Base-by-base conservation (phyloP, 192 early-diverging fungal species). In the Bifiguratus adelaidae region DNA sequence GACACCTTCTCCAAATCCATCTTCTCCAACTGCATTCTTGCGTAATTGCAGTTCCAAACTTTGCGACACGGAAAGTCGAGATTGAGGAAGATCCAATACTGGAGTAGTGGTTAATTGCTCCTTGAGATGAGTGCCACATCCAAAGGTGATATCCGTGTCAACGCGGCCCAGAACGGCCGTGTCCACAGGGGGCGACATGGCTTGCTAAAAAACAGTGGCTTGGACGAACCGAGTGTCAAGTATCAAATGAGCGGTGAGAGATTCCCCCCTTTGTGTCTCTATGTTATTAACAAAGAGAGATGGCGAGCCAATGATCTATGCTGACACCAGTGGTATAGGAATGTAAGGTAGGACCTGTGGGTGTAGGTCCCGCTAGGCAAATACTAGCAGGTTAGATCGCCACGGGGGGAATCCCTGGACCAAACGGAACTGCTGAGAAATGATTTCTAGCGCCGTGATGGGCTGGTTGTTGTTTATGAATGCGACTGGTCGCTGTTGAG, bases 371-470 rank as follows among this genome's bases (percentile, higher is more conserved):
- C n/a, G n/a, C n/a, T n/a, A n/a, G n/a, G n/a, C n/a, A n/a, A n/a
- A n/a, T n/a, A n/a, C 44, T 29, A 52, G 41, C 19, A 7, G 26
- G 41, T 30, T 24, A 26, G 51, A 22, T 41, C 33, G 53, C 54
- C 54, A 56, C 30, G 54, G 54, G 33, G 54, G 46, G 27, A 47
- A 56, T 8, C 61, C 55, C 61, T 49, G 61, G 57, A 63, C 56
- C 46, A 63, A 50, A 63, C 47, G 41, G 51, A 55, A 63, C 55
- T 52, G 41, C 36, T 49, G 40, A 50, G 56, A 56, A 52, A 48
- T 58, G 55, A 50, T 63, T 49, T 55, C 50, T 63, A 63, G 55
- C 61, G 61, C 53, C 61, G 61, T 63, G 53, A 56, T 63, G 61
- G 55, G 53, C 51, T 56, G 55, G 53, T 53, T 54, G 56, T 50